phyloP scores from a whole-genome alignment of 2,329 filamentous ascomycete genomes.

The Periconia sp. region DNA sequence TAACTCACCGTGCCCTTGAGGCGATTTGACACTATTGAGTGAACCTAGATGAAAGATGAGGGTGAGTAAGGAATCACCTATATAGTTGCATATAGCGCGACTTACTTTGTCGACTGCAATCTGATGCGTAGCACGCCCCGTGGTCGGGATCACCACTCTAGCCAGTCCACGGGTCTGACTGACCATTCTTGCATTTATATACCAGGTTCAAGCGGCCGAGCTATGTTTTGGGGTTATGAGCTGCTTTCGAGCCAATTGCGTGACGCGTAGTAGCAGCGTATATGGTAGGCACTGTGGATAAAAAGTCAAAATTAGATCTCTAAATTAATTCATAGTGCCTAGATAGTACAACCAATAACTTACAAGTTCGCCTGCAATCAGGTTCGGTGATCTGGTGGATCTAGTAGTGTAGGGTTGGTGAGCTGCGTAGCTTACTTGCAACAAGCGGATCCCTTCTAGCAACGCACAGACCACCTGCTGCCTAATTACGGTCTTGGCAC shows the following conservation, averaged over 20 bases:
- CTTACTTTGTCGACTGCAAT: slow-evolving; percentile 33
- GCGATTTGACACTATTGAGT: slow-evolving; percentile 35
- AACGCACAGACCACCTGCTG: slow-evolving; percentile 4
- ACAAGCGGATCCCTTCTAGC: not conserved
- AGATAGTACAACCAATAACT: slow-evolving; percentile 3
- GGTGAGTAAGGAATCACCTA: slow-evolving; percentile 6
- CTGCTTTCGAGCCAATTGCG: no score
- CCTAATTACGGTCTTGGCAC: slow-evolving; percentile 1
- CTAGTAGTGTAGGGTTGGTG: slow-evolving; percentile 1
- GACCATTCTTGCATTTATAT: no score
- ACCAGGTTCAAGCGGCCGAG: no score
- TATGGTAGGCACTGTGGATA: no score
- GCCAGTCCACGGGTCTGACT: no score
- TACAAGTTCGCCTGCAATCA: not conserved
- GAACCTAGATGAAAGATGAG: slow-evolving; percentile 18
- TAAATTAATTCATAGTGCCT: slow-evolving; percentile 3
- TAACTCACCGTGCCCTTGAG: slow-evolving; percentile 28
- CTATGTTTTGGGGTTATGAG: no score
- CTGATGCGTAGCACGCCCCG: slow-evolving; percentile 21
- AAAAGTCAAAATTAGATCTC: not conserved
- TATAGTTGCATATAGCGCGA: not conserved
- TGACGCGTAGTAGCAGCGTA: no score
- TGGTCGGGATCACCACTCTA: slow-evolving; percentile 34
- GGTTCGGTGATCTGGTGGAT: not conserved
- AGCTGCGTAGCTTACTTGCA: not conserved